Conservation (phyloP, 1,284 basidiomycete genomes). For the Inonotus obliquus region DNA sequence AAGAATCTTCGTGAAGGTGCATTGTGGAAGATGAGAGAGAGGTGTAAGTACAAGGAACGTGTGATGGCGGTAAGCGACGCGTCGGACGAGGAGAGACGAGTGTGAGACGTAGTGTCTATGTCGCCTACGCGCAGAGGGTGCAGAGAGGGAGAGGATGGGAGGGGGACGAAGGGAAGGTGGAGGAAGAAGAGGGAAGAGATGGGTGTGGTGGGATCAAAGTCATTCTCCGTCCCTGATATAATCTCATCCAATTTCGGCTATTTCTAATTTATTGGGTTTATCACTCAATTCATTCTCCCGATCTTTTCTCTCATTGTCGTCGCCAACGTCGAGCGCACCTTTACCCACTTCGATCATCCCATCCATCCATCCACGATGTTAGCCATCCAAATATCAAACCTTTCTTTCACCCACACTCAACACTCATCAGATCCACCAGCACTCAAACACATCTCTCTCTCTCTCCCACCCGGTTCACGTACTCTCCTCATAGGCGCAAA, state of each 20-base stretch:
- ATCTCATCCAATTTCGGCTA: too few species aligned
- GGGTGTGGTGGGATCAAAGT: not conserved
- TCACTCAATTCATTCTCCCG: too few species aligned
- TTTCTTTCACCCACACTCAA: constrained; percentile 60
- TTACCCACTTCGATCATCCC: not conserved
- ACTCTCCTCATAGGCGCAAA: constrained; percentile 90
- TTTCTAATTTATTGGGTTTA: too few species aligned
- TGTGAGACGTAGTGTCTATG: not conserved
- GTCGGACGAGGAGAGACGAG: not conserved
- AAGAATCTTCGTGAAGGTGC: constrained; percentile 37
- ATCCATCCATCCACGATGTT: constrained; percentile 19
- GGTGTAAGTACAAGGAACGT: constrained; percentile 33
- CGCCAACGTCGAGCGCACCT: too few species aligned
- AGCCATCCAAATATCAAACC: constrained; percentile 50
- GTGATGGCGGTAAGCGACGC: not conserved
- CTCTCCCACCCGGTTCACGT: constrained; percentile 68
- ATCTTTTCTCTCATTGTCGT: too few species aligned
- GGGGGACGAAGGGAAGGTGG: not conserved
- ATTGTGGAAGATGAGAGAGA: constrained; percentile 32
- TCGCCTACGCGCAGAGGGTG: not conserved
- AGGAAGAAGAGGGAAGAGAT: not conserved
- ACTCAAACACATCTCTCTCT: constrained; percentile 62
- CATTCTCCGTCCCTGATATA: too few species aligned
- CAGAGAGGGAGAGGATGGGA: not conserved
- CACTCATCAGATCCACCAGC: constrained; percentile 35